Base-by-base conservation (phyloP, 73 alveolate species). In the Symbiodinium pilosum region DNA sequence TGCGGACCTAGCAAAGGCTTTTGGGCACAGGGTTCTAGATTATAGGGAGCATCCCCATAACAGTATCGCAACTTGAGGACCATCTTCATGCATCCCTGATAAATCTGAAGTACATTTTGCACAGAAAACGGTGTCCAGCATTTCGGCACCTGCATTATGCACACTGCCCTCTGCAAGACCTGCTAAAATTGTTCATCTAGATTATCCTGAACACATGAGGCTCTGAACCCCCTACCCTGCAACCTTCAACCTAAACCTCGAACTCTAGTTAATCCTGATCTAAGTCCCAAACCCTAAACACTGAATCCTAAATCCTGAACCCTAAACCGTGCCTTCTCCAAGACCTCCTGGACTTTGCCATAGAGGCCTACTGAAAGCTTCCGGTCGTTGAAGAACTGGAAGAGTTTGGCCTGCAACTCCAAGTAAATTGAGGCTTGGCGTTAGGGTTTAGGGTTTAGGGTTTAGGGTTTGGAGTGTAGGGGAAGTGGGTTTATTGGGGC, bases 301-400 rank as follows among this genome's bases (percentile, higher is more conserved):
- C 73, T 7, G 5, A 18, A 59, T 36, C 77, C 77, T 59, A 14
- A 59, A 59, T 36, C 77, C 77, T 59, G 6, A 8, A 24, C 77
- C 77, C 28, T 36, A 59, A 56, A 32, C 73, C 73, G 73, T 3
- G 77, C 77, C 77, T 59, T 59, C 77, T 59, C 77, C 38, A 59
- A 36, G 36, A 59, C 77, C 77, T 59, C 77, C 32, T 59, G 77
- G 77, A 59, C 77, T 59, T 59, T 59, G 77, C 77, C 77, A 18
- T 59, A 59, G 77, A 59, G 77, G 77, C 77, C 77, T 8, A 59
- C 36, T 2, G 77, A 59, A 5, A 59, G 77, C 77, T 59, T 59
- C 16, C 77, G 77, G 39, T 59, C 77, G 77, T 59, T 59, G 77
- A 59, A 59, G 77, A 59, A 59, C 77, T 59, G 77, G 77, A 59